A percentile compares a stretch with the other conserved stretches of the same genome.
Conservation (phyloP, 176 grass and related monocot species). For the Bromus sterilis region DNA sequence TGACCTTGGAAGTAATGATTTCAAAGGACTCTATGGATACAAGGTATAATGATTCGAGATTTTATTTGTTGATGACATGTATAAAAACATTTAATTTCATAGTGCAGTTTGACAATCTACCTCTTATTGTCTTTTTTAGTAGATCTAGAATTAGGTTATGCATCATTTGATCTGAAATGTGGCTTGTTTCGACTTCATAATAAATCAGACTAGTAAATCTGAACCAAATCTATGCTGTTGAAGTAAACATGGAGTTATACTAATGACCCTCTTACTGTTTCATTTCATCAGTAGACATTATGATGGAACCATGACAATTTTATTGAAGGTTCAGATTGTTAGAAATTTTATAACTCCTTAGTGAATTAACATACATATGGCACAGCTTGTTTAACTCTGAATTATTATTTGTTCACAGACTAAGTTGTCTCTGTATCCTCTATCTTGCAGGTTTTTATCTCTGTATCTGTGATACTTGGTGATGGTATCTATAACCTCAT, state of each 20-base stretch:
- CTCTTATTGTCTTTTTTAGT: neutral
- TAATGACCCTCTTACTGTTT: neutral
- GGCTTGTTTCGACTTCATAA: neutral
- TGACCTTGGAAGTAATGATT: conserved; percentile 74
- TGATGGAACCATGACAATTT: neutral
- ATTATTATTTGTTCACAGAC: neutral
- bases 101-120: neutral
- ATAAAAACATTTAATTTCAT: neutral
- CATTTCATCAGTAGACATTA: neutral
- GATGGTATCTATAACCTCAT: conserved; percentile 93
- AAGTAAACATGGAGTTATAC: neutral
- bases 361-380: neutral
- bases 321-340: neutral
- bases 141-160: neutral
- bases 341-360: neutral
- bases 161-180: neutral
- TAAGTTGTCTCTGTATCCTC: neutral
- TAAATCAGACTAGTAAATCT: neutral
- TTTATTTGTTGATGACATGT: neutral
- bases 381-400: neutral
- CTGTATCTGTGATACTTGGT: conserved; percentile 83
- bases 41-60: conserved; percentile 39
- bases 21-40: conserved; percentile 91
- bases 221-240: neutral
- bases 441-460: conserved; percentile 67